Conservation (phyloP, 2,329 filamentous ascomycete species). For the Fusarium graminum region DNA sequence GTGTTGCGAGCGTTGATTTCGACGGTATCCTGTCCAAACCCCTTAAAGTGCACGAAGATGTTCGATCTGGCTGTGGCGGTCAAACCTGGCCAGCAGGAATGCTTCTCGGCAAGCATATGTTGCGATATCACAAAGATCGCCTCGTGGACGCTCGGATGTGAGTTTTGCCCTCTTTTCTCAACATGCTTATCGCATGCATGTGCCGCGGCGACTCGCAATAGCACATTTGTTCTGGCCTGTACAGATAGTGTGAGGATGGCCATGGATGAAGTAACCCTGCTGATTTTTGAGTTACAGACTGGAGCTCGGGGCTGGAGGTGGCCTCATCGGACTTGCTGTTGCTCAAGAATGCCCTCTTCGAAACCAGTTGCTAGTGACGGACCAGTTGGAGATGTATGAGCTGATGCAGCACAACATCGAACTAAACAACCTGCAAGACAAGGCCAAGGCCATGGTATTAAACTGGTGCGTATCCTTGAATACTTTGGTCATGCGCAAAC, state of each 20-base stretch:
- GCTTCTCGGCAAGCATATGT: conserved; percentile 86
- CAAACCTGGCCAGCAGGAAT: conserved; percentile 96
- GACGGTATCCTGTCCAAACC: conserved; percentile 78
- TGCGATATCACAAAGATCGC: conserved; percentile 76
- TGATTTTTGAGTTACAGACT: conserved; percentile 67
- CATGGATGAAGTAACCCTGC: conserved; percentile 24
- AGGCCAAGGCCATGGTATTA: conserved; percentile 76
- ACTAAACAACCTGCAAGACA: conserved; percentile 78
- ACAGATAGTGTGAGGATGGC: conserved; percentile 26
- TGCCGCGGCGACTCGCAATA: conserved; percentile 17
- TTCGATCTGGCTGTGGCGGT: conserved; percentile 89
- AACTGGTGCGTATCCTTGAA: conserved; percentile 75
- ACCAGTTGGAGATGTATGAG: conserved; percentile 86
- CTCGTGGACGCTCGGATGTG: conserved; percentile 79
- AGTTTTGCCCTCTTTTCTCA: conserved; percentile 28
- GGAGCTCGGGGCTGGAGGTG: conserved; percentile 92
- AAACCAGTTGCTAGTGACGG: conserved; percentile 80
- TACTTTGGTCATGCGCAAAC: conserved; percentile 41
- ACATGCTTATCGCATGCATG: conserved; percentile 12
- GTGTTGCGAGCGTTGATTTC: conserved; percentile 71
- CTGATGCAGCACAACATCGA: conserved; percentile 89
- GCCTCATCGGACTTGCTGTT: conserved; percentile 80
- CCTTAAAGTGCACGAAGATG: conserved; percentile 85
- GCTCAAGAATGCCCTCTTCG: conserved; percentile 67
- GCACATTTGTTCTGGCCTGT: conserved; percentile 5